phyloP scores from a whole-genome alignment of 495 filamentous ascomycete genomes.

The Trichoderma virens region DNA sequence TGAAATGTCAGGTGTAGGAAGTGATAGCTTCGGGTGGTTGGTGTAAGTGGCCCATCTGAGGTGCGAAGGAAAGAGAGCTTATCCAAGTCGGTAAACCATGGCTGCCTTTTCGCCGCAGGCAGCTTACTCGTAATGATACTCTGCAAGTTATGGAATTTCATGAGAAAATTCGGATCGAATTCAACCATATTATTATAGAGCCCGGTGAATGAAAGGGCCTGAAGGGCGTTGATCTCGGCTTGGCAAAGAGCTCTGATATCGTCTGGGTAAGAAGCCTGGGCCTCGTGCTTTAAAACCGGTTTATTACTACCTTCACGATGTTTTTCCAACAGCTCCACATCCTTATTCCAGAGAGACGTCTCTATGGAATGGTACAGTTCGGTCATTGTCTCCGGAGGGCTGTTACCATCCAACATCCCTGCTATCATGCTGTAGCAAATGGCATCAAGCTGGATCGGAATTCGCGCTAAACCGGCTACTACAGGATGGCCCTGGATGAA shows the following conservation, averaged over 20 bases:
- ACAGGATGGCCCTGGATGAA: conserved; percentile 24
- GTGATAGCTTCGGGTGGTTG: conserved; percentile 18
- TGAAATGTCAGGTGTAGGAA: conserved; percentile 30
- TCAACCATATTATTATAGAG: neutral
- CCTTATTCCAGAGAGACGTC: conserved; percentile 3
- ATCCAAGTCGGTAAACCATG: conserved; percentile 4
- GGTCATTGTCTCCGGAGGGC: neutral
- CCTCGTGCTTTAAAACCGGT: neutral
- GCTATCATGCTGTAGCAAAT: conserved; percentile 26
- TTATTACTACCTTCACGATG: neutral
- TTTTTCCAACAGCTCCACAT: conserved; percentile 5
- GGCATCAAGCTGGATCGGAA: conserved; percentile 33
- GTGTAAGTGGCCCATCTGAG: neutral
- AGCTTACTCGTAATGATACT: too few relatives aligned
- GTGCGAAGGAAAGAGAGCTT: conserved; percentile 7
- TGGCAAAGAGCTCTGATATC: neutral
- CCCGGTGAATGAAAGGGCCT: conserved; percentile 2
- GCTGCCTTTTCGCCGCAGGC: neutral
- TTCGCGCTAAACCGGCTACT: conserved; percentile 27
- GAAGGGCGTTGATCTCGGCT: conserved; percentile 1
- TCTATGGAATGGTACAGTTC: conserved; percentile 9
- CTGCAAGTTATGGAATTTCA: too few relatives aligned
- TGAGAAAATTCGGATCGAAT: neutral
- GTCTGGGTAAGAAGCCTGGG: neutral
- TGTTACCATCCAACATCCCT: neutral